Evolutionary conservation across 208 protist species (phyloP).

Genomic region (Porcisia deanei): DNA sequence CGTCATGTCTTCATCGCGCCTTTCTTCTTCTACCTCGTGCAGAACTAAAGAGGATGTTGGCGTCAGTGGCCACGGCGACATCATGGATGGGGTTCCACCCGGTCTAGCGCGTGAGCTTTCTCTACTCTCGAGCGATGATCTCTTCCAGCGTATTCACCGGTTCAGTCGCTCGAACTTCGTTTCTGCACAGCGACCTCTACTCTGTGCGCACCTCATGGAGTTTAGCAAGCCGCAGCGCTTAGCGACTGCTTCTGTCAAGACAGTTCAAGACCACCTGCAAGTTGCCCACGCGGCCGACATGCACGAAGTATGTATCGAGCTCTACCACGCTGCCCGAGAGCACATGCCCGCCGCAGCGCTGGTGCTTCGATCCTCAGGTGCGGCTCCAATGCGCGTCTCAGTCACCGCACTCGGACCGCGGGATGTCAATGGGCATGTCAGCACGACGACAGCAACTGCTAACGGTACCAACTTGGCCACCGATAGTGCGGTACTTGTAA

Average conservation of each 20-base stretch:
- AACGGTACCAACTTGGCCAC: constrained; percentile 4
- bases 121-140: constrained; percentile 44
- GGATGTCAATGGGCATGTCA: background rate
- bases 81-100: constrained; percentile 3
- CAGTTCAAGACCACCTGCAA: constrained; percentile 57
- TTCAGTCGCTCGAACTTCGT: constrained; percentile 76
- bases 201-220: constrained; percentile 59
- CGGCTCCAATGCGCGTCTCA: background rate
- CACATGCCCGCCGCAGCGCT: constrained; percentile 15
- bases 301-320: constrained; percentile 44
- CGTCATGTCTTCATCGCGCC: background rate
- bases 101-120: constrained; percentile 32
- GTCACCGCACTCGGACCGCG: background rate
- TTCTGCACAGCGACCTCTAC: constrained; percentile 28
- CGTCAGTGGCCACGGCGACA: background rate
- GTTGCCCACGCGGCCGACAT: constrained; percentile 55
- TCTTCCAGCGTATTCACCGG: constrained; percentile 53
- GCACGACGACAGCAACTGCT: background rate
- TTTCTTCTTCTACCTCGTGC: background rate
- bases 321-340: constrained; percentile 53
- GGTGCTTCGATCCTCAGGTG: background rate
- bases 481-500: constrained; percentile 37
- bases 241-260: constrained; percentile 32
- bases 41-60: background rate
- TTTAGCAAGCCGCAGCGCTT: constrained; percentile 42